Evolutionary conservation across 208 protist species (phyloP), one percentile per base, ranked within the genome.

Genomic region (Crithidia bombi): DNA sequence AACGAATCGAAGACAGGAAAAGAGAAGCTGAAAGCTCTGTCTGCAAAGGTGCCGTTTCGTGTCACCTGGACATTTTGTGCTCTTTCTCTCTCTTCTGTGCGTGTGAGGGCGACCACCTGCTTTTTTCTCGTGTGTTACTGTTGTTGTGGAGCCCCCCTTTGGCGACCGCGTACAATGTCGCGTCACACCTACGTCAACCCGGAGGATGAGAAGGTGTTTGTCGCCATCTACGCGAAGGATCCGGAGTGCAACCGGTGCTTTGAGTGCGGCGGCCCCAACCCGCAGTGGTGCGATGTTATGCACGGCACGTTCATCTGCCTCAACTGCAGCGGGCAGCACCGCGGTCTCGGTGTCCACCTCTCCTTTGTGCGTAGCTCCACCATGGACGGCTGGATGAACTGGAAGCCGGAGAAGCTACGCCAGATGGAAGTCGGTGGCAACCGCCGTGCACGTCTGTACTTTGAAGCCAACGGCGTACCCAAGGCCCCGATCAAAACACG

Each of bases 291-390:
- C 59, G 87, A 93, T 70, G 83, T 96, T 30, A 81, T 91, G 65
- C 93, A 96, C 65, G 91, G 83, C 30, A 82, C 93, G 38, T 96
- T 97, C 64, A 90, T 97, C 26, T 97, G 93, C 62, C 81, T 97
- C 4, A 89, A 96, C 26, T 97, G 93, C 75, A 92, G 87, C 38
- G 93, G 93, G 30, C 79, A 94, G 28, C 96, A 98, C 81, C 85
- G 96, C 49, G 87, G 90, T 55, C 89, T 98, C 7, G 96, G 96
- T 38, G 93, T 97, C 30, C 96, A 98, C 81, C 81, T 98, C 35
- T 93, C 81, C 46, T 97, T 98, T 82, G 94, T 98, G 25, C 90
- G 91, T 15, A 98, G 94, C 75, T 81, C 87, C 49, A 97, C 92
- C 10, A 95, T 98, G 81, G 97, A 98, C 72, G 82, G 83, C 17